Conservation (phyloP, 192 early-diverging fungal genomes). For the Podila horticola region DNA sequence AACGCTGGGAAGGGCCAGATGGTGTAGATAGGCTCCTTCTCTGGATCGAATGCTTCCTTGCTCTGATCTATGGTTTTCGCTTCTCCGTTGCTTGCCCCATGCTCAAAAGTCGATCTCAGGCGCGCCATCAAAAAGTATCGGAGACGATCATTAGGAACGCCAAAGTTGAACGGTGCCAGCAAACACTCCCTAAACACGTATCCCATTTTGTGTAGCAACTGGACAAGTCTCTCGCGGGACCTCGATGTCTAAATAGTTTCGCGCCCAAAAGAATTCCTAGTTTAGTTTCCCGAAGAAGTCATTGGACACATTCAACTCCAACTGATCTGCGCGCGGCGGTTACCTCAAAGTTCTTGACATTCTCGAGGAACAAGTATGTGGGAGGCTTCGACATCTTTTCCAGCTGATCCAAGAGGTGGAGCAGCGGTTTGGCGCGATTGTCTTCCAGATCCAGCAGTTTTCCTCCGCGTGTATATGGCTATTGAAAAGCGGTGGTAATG, state of each 20-base stretch:
- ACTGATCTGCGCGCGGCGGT: constrained; percentile 7
- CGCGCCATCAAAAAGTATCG: constrained; percentile 79
- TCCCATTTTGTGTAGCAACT: constrained; percentile 59
- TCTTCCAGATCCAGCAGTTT: constrained; percentile 81
- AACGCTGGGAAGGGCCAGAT: constrained; percentile 59
- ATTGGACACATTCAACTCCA: too few species aligned
- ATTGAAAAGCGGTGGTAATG: background rate
- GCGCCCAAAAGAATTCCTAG: background rate
- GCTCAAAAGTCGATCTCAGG: constrained; percentile 19
- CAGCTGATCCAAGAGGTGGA: constrained; percentile 74
- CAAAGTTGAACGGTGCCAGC: constrained; percentile 76
- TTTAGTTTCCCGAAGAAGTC: background rate
- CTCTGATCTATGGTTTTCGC: background rate
- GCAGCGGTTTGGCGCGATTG: constrained; percentile 73
- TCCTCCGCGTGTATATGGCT: constrained; percentile 80
- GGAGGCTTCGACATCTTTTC: constrained; percentile 63
- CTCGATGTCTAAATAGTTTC: constrained; percentile 60
- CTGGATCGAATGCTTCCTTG: constrained; percentile 15
- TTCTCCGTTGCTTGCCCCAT: background rate
- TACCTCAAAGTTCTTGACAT: constrained; percentile 84
- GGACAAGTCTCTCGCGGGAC: constrained; percentile 66
- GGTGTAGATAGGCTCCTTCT: constrained; percentile 45
- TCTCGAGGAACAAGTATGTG: constrained; percentile 76
- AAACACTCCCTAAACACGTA: constrained; percentile 78
- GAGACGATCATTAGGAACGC: constrained; percentile 81